phyloP scores from a whole-genome alignment of 106 monocot genomes.

The Dactylorhiza incarnata region DNA sequence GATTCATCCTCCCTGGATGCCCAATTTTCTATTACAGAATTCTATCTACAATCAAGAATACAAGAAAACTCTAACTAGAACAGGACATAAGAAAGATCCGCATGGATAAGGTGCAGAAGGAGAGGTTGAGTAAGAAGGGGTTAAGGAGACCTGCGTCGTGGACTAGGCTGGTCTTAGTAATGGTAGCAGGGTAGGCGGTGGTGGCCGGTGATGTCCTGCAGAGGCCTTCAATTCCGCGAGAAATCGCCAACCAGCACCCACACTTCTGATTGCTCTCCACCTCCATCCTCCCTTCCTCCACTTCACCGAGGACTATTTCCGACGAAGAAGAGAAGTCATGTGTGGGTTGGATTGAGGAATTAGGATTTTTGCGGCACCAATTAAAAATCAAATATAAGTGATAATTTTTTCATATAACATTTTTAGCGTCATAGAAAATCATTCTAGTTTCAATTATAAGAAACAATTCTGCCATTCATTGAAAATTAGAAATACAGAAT shows the following conservation, averaged over 20 bases:
- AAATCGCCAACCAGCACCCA: conserved; percentile 40
- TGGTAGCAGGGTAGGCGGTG: conserved; percentile 13
- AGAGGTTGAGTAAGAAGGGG: not conserved
- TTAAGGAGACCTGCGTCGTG: conserved; percentile 34
- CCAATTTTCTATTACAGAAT: too few species aligned
- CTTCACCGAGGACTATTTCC: not conserved
- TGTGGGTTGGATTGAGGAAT: too few species aligned
- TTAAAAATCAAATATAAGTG: too few species aligned
- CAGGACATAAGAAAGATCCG: not conserved
- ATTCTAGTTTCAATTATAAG: too few species aligned
- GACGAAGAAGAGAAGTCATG: conserved; percentile 9
- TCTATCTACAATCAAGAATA: too few species aligned
- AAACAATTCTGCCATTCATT: too few species aligned
- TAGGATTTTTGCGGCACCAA: too few species aligned
- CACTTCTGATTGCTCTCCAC: conserved; percentile 13
- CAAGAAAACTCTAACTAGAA: not conserved
- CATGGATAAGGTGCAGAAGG: not conserved
- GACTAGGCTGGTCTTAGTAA: conserved; percentile 29
- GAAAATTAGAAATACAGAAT: too few species aligned
- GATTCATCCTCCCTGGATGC: too few species aligned
- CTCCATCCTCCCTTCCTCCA: not conserved
- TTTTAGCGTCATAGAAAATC: too few species aligned
- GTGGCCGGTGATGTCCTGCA: conserved; percentile 12
- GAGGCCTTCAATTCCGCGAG: conserved; percentile 20
- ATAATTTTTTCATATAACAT: too few species aligned